These are phyloP conservation scores for Gentiana straminea DNA, from an alignment of 257 asterid genomes.

Conservation along the genomic window DNA sequence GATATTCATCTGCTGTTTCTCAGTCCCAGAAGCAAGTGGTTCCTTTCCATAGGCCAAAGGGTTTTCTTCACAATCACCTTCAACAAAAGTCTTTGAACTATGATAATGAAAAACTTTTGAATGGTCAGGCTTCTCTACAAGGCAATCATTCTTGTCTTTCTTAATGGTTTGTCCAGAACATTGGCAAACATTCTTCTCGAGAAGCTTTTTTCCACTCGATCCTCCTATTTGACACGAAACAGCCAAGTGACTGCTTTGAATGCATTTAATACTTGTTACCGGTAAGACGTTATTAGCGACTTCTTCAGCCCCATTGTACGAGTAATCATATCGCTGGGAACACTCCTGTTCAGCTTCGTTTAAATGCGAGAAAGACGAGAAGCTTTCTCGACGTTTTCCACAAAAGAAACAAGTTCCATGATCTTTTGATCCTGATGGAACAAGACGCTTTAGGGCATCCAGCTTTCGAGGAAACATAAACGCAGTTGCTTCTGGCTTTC, in stretches of 20 bases:
- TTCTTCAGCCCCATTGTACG: constrained; percentile 24
- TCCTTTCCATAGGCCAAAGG: constrained; percentile 10
- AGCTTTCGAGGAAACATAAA: constrained; percentile 54
- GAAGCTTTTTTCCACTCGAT: constrained; percentile 13
- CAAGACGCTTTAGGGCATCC: constrained; percentile 46
- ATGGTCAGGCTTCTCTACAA: constrained; percentile 8
- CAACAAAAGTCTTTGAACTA: constrained; percentile 1
- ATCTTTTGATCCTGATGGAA: constrained; percentile 19
- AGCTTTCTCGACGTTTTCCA: constrained; percentile 45
- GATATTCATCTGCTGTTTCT: constrained; percentile 2
- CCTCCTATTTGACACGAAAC: constrained; percentile 37
- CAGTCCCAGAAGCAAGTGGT: constrained; percentile 22
- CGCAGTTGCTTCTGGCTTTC: constrained; percentile 43
- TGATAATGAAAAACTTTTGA: constrained; percentile 1
- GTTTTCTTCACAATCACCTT: constrained; percentile 7
- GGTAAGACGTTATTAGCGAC: constrained; percentile 1
- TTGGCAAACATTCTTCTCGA: constrained; percentile 4
- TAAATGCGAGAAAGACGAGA: constrained; percentile 33
- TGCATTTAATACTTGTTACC: constrained; percentile 52
- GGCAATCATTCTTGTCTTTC: constrained; percentile 3
- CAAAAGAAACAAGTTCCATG: constrained; percentile 34
- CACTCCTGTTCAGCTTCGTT: constrained; percentile 37
- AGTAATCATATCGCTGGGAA: constrained; percentile 27
- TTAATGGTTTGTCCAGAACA: too few relatives aligned
- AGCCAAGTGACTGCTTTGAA: constrained; percentile 62